Evolutionary conservation across 345 rosid species (phyloP), one percentile per base, ranked within the genome.

Genomic region (Capsella bursapastoris): DNA sequence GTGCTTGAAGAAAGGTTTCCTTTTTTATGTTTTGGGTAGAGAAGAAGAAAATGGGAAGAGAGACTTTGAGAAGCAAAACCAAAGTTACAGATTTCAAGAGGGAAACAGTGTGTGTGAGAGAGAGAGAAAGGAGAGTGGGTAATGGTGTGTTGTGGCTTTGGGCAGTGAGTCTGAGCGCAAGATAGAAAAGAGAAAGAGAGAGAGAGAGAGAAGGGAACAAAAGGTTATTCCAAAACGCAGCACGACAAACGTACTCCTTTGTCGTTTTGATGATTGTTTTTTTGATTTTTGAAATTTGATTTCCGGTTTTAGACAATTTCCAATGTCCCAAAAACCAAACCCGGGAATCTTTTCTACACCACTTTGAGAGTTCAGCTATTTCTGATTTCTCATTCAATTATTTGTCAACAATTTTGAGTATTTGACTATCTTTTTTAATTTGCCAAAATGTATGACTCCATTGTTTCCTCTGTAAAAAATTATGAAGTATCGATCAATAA

Each of bases 211-310:
- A 60, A 50, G 62, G 57, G 66, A 66, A 77, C 75, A 73, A 60
- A 64, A 59, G 77, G 32, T 78, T 66, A 60, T 58, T 78, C 73
- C 81, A 78, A 79, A 79, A 72, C 82, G 82, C 82, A 79, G 78
- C 57, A 69, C 57, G 78, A 79, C 71, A 76, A 64, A 68, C 11
- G 75, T 70, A 74, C 78, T 10, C 64, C 48, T 63, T 78, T 81
- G 84, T 81, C 82, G 80, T 81, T 81, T 78, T 62, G 70, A 32
- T 13, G 25, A 7, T 32, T 43, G 5, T 43, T n/a, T 49, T 76
- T 70, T 43, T 56, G 9, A 53, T 32, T 70, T 64, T 64, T 77
- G 31, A 68, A 77, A 18, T 25, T 48, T 22, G n/a, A 45, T 63
- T 61, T 63, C 69, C 60, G 51, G 57, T 68, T 69, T 70, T 15